Evolutionary conservation across 2,329 filamentous ascomycete genomes (phyloP).

Genomic region (Emmonsia crescens): DNA sequence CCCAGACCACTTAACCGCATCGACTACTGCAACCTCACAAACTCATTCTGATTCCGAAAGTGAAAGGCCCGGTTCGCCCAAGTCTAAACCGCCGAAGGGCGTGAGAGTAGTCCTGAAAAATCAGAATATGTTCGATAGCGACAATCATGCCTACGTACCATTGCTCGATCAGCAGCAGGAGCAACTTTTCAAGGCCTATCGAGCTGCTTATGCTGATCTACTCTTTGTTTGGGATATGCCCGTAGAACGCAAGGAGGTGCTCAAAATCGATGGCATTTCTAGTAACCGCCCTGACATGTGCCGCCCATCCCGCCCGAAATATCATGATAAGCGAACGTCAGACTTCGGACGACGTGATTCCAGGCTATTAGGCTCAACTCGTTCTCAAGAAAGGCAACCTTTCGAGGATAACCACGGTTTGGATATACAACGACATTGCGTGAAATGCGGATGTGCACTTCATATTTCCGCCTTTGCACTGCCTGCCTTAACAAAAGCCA

Average conservation of each 20-base stretch:
- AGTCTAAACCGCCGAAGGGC: conserved; percentile 15
- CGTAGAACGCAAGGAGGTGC: conserved; percentile 45
- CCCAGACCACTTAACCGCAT: conserved; percentile 22
- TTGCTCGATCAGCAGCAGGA: conserved; percentile 41
- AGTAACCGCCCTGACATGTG: conserved; percentile 23
- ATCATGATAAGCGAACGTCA: conserved; percentile 1
- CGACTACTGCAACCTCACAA: conserved; percentile 21
- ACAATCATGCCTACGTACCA: conserved; percentile 36
- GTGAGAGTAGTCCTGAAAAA: conserved; percentile 47
- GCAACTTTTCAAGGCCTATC: conserved; percentile 42
- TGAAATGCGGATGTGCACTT: conserved; percentile 28
- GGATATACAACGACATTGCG: conserved; percentile 34
- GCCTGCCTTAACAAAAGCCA: conserved; percentile 12
- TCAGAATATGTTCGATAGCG: conserved; percentile 45
- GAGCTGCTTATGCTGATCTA: conserved; percentile 46
- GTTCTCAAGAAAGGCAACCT: background rate
- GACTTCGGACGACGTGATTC: conserved; percentile 1
- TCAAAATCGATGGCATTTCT: conserved; percentile 43
- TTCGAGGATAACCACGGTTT: conserved; percentile 21
- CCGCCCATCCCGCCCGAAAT: background rate
- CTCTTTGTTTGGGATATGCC: conserved; percentile 49
- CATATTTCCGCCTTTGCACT: conserved; percentile 28
- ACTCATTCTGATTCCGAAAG: conserved; percentile 29
- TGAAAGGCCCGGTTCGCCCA: conserved; percentile 22
- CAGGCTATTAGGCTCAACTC: background rate